A percentile compares a stretch with the other conserved stretches of the same genome.
Evolutionary conservation across 106 monocot species (phyloP).

Genomic region (Acorus gramineus): DNA sequence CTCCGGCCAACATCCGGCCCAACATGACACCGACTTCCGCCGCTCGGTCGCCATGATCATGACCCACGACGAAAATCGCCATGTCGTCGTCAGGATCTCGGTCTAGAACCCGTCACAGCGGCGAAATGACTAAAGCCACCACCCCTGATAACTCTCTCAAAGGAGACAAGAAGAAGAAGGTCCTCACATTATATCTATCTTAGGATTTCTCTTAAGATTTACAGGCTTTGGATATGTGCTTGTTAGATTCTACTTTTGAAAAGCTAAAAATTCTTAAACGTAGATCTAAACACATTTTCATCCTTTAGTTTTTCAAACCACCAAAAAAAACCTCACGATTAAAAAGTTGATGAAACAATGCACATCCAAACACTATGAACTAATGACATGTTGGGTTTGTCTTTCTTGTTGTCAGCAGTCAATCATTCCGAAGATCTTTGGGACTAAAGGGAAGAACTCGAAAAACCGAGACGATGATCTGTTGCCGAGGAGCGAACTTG

Average conservation of each 20-base stretch:
- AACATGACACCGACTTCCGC: conserved; percentile 12
- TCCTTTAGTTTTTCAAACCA: too few species aligned
- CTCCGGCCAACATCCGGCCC: background rate
- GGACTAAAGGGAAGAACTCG: conserved; percentile 37
- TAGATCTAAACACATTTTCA: too few species aligned
- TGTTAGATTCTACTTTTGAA: too few species aligned
- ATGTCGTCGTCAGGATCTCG: conserved; percentile 30
- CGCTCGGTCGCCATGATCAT: too few species aligned
- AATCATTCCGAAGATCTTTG: conserved; percentile 44
- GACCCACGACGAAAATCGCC: too few species aligned
- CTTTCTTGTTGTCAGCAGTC: conserved; percentile 22
- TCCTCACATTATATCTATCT: background rate
- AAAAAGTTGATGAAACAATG: too few species aligned
- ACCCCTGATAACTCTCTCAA: conserved; percentile 31
- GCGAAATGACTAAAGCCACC: conserved; percentile 35
- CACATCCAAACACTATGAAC: background rate
- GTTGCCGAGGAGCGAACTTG: conserved; percentile 30
- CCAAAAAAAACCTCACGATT: too few species aligned
- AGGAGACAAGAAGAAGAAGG: conserved; percentile 61
- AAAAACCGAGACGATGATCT: conserved; percentile 37
- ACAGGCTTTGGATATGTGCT: too few species aligned
- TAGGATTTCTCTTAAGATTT: too few species aligned
- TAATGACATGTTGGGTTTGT: background rate
- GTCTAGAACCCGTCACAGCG: conserved; percentile 2
- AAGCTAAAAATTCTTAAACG: too few species aligned